Evolutionary conservation across 176 grass and related monocot species (phyloP).

Genomic region (Juncus inflexus): DNA sequence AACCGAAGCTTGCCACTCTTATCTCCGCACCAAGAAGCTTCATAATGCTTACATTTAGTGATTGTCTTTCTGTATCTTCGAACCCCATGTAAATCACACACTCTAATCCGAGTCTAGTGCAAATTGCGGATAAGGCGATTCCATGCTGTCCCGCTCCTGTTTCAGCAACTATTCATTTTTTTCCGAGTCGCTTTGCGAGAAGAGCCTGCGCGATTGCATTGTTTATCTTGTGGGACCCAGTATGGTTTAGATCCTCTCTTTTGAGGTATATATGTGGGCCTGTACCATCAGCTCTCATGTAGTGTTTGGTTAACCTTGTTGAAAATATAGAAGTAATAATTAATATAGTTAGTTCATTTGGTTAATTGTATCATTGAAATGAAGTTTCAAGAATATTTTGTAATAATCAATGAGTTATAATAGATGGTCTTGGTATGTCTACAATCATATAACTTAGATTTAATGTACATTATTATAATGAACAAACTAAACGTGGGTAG

Average conservation of each 20-base stretch:
- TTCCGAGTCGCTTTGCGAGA: conserved; percentile 69
- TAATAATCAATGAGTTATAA: too few species aligned
- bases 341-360: too few species aligned
- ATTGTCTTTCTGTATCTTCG: conserved; percentile 87
- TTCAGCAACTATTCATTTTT: conserved; percentile 79
- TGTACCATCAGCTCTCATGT: conserved; percentile 48
- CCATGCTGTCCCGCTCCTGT: conserved; percentile 89
- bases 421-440: too few species aligned
- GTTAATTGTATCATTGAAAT: too few species aligned
- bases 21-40: conserved; percentile 94
- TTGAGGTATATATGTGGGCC: conserved; percentile 81
- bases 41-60: conserved; percentile 83
- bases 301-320: conserved; percentile 52
- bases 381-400: too few species aligned
- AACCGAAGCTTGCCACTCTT: conserved; percentile 69
- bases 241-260: conserved; percentile 97
- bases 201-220: conserved; percentile 77
- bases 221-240: conserved; percentile 94
- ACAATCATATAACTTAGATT: too few species aligned
- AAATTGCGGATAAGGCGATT: conserved; percentile 73
- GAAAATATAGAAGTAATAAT: too few species aligned
- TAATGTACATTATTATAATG: too few species aligned
- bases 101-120: conserved; percentile 61
- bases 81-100: conserved; percentile 92
- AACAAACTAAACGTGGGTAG: too few species aligned